Percentiles rank a stretch among this genome's conserved stretches.
phyloP scores from a whole-genome alignment of 768 basidiomycete genomes.

The Coprinellus aureogranulatus region DNA sequence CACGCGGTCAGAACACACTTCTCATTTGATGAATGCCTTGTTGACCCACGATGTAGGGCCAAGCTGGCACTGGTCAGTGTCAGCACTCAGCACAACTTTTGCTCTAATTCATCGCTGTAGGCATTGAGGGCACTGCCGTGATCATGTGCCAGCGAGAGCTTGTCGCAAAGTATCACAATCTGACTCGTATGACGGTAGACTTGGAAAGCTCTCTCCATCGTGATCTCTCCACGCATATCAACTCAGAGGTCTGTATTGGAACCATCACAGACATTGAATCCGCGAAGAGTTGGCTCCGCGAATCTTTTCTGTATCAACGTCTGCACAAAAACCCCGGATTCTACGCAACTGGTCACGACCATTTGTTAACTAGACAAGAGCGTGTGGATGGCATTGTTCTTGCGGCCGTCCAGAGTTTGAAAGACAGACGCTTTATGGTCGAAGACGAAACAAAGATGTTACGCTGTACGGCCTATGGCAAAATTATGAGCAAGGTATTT shows the following conservation, averaged over 20 bases:
- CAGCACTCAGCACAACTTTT: neutral
- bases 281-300: slow-evolving; percentile 80
- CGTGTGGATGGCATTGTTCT: slow-evolving; percentile 72
- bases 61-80: slow-evolving; percentile 66
- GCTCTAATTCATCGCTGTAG: slow-evolving; percentile 35
- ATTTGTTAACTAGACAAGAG: slow-evolving; percentile 64
- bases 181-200: slow-evolving; percentile 68
- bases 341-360: slow-evolving; percentile 57
- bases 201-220: slow-evolving; percentile 85
- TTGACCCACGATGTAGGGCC: slow-evolving; percentile 52
- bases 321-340: slow-evolving; percentile 79
- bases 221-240: slow-evolving; percentile 87
- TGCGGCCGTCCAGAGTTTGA: slow-evolving; percentile 59
- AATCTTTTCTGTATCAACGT: slow-evolving; percentile 84
- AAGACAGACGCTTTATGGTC: slow-evolving; percentile 60
- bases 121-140: slow-evolving; percentile 79
- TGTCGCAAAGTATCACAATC: slow-evolving; percentile 66
- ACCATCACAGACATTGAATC: slow-evolving; percentile 70
- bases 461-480: slow-evolving; percentile 70
- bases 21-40: neutral
- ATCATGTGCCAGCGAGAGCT: slow-evolving; percentile 78
- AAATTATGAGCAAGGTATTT: slow-evolving; percentile 82
- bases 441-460: slow-evolving; percentile 47
- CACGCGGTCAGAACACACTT: slow-evolving; percentile 61
- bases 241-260: slow-evolving; percentile 86